A percentile compares a stretch with the other conserved stretches of the same genome.
Conservation (phyloP, 2,329 filamentous ascomycete species). For the Trichoderma asperellum region DNA sequence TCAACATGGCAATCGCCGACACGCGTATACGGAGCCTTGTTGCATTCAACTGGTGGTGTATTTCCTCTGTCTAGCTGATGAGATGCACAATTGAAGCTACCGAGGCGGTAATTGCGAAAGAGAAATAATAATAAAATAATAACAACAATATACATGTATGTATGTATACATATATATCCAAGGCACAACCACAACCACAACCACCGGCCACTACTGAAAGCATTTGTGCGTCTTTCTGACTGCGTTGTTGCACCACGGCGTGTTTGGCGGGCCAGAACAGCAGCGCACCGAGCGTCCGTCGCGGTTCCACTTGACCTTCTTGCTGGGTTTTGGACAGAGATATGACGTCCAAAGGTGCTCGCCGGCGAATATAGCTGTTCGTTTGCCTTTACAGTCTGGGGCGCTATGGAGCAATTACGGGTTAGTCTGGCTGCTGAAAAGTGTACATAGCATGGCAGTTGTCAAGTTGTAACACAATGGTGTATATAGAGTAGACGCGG, state of each 20-base stretch:
- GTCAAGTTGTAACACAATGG: too few species aligned
- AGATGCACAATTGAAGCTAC: background rate
- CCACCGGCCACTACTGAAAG: too few species aligned
- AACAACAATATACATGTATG: too few species aligned
- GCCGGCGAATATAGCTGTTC: conserved; percentile 15
- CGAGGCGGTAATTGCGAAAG: too few species aligned
- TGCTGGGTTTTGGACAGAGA: background rate
- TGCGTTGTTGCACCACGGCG: conserved; percentile 2
- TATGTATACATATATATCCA: too few species aligned
- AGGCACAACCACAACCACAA: too few species aligned
- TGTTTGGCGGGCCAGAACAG: conserved; percentile 5
- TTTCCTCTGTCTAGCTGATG: background rate
- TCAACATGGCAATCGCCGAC: background rate
- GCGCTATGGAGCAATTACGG: background rate
- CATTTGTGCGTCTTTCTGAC: background rate
- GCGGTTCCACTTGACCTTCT: background rate
- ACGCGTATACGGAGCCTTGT: background rate
- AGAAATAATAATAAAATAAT: too few species aligned
- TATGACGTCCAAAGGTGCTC: background rate
- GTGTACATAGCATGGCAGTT: too few species aligned
- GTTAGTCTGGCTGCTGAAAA: background rate
- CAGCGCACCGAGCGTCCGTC: conserved; percentile 6
- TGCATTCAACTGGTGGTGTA: background rate
- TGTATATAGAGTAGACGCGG: background rate
- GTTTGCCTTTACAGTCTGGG: background rate